Evolutionary conservation across 2,329 filamentous ascomycete species (phyloP).

Genomic region (Neonectria coccinea): DNA sequence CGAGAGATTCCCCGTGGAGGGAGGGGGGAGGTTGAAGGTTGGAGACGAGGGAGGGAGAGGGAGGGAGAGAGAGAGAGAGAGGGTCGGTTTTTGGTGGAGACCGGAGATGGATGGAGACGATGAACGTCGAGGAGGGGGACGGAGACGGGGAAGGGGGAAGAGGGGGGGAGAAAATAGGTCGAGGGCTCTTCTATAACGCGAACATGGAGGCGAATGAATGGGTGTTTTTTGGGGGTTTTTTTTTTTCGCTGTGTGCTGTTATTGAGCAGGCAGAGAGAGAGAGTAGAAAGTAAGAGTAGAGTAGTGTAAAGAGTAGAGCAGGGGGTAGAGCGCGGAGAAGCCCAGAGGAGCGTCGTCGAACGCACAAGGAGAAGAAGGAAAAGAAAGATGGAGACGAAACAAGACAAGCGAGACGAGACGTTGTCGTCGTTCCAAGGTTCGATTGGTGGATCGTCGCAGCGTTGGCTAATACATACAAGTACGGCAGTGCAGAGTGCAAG

Average conservation of each 20-base stretch:
- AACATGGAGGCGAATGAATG: conserved; percentile 46
- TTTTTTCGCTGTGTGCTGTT: neutral
- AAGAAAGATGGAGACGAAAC: conserved; percentile 27
- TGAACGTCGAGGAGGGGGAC: conserved; percentile 20
- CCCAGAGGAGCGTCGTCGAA: conserved; percentile 35
- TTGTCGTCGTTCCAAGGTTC: conserved; percentile 26
- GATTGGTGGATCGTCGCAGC: conserved; percentile 21
- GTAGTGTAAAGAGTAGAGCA: no score
- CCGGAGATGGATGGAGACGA: conserved; percentile 9
- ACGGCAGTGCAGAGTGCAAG: neutral
- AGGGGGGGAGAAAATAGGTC: conserved; percentile 35
- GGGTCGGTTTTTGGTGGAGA: conserved; percentile 7
- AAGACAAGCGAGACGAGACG: conserved; percentile 38
- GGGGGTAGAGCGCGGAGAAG: neutral
- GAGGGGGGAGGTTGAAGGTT: conserved; percentile 3
- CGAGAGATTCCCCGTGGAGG: neutral
- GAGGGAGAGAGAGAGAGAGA: conserved; percentile 20
- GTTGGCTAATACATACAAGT: neutral
- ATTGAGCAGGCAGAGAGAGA: conserved; percentile 2
- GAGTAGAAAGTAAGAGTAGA: neutral
- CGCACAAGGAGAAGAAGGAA: conserved; percentile 17
- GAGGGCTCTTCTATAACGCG: conserved; percentile 52
- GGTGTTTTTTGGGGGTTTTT: neutral
- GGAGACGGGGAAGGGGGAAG: conserved; percentile 15
- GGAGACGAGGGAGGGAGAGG: conserved; percentile 21